A percentile compares a stretch with the other conserved stretches of the same genome.
phyloP scores from a whole-genome alignment of 371 early-diverging fungal species.

The Mucor irregularis region DNA sequence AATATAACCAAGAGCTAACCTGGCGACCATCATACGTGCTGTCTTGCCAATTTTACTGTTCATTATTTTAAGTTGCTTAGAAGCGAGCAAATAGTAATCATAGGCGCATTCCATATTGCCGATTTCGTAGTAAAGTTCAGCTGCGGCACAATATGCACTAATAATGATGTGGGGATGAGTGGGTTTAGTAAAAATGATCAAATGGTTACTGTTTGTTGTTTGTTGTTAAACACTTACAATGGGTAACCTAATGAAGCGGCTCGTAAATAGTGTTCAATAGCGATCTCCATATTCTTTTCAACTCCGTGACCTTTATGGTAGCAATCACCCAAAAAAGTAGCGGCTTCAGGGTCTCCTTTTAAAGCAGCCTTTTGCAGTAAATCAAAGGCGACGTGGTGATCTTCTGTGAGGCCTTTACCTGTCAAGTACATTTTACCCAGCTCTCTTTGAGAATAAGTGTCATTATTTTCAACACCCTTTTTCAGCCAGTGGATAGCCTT shows the following conservation, averaged over 20 bases:
- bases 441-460: conserved; percentile 72
- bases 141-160: conserved; percentile 51
- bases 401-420: conserved; percentile 55
- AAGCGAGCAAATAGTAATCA: conserved; percentile 36
- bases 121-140: conserved; percentile 39
- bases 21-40: conserved; percentile 44
- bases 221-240: conserved; percentile 25
- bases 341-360: conserved; percentile 79
- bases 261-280: conserved; percentile 45
- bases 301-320: conserved; percentile 54
- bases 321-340: conserved; percentile 64
- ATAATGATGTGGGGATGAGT: background rate
- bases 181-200: background rate
- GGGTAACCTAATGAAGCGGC: conserved; percentile 40
- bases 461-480: conserved; percentile 46
- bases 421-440: conserved; percentile 84
- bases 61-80: conserved; percentile 30
- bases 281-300: conserved; percentile 59
- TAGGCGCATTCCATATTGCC: conserved; percentile 41
- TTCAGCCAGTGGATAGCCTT: conserved; percentile 47
- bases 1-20: conserved; percentile 42
- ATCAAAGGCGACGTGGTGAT: conserved; percentile 74
- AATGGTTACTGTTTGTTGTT: background rate
- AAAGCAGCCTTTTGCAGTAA: conserved; percentile 79
- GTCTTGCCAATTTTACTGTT: conserved; percentile 35